A percentile compares a stretch with the other conserved stretches of the same genome.
Evolutionary conservation across 2,329 filamentous ascomycete genomes (phyloP).

Genomic region (Pestalotiopsis sp.): DNA sequence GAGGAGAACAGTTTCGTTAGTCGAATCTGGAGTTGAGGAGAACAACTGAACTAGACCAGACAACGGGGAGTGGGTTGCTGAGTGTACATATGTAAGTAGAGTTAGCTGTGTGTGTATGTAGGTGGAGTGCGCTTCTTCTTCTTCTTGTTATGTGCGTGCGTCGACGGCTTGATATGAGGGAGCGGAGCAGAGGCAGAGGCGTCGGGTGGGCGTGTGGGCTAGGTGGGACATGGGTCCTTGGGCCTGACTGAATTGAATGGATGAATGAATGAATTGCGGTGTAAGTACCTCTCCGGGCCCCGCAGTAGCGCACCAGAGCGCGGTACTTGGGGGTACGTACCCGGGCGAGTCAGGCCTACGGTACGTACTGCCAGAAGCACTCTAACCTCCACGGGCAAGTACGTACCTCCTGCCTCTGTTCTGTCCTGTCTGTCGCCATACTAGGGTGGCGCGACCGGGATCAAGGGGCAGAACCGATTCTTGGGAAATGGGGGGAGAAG

Average conservation of each 20-base stretch:
- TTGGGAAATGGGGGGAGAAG: constrained; percentile 1
- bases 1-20: constrained; percentile 14
- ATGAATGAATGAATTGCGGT: constrained; percentile 3
- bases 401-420: neutral
- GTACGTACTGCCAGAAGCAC: constrained; percentile 1
- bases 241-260: neutral
- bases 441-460: constrained; percentile 2
- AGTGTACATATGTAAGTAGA: constrained; percentile 29
- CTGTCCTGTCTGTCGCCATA: neutral
- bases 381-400: neutral
- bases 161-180: constrained; percentile 15
- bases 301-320: neutral
- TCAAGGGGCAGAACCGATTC: constrained; percentile 6
- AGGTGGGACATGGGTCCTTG: neutral
- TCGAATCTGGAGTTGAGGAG: constrained; percentile 20
- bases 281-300: constrained; percentile 8
- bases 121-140: constrained; percentile 3
- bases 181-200: constrained; percentile 7
- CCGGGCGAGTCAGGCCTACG: neutral
- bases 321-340: constrained; percentile 7
- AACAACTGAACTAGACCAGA: constrained; percentile 10
- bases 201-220: neutral
- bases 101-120: neutral
- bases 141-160: constrained; percentile 8
- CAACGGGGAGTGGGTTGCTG: constrained; percentile 28